A percentile compares a stretch with the other conserved stretches of the same genome.
Evolutionary conservation across 2,329 filamentous ascomycete species (phyloP).

Genomic region (Emmonsiellopsis sp.): DNA sequence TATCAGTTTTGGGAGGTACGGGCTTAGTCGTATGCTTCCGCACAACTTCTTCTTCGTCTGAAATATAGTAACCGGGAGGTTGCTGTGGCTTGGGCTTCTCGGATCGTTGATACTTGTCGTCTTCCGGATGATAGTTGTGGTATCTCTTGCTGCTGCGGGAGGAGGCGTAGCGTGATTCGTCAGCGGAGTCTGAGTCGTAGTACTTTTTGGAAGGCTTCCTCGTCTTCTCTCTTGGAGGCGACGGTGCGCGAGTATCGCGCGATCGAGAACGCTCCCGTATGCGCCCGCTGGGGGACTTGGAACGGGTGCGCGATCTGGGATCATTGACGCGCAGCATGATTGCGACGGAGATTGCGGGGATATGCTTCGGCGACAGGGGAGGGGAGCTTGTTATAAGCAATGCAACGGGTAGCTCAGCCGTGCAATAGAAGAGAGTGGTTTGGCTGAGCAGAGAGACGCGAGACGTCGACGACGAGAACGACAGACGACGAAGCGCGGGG

Average conservation of each 20-base stretch:
- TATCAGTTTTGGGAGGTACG: not conserved
- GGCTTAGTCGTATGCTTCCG: not conserved
- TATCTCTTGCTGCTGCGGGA: slow-evolving; percentile 18
- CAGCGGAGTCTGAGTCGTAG: slow-evolving; percentile 20
- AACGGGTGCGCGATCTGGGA: slow-evolving; percentile 34
- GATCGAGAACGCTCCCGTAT: slow-evolving; percentile 34
- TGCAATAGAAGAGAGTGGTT: no score
- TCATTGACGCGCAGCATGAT: slow-evolving; percentile 30
- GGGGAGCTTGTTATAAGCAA: no score
- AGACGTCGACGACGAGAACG: no score
- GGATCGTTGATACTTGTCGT: slow-evolving; percentile 13
- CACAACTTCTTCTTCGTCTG: slow-evolving; percentile 16
- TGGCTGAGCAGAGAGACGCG: no score
- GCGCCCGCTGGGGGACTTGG: slow-evolving; percentile 34
- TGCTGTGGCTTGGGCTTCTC: not conserved
- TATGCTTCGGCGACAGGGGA: no score
- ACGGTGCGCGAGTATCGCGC: slow-evolving; percentile 29
- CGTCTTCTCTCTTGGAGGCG: slow-evolving; percentile 19
- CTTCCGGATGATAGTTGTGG: slow-evolving; percentile 17
- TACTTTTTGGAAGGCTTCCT: slow-evolving; percentile 15
- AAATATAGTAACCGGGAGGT: slow-evolving; percentile 17
- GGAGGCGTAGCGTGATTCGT: slow-evolving; percentile 15
- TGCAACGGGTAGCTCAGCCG: no score
- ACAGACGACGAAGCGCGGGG: no score
- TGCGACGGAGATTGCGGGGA: not conserved